These are phyloP conservation scores for Psilocybe cubensis DNA, from an alignment of 768 basidiomycete genomes.

Conservation along the genomic window DNA sequence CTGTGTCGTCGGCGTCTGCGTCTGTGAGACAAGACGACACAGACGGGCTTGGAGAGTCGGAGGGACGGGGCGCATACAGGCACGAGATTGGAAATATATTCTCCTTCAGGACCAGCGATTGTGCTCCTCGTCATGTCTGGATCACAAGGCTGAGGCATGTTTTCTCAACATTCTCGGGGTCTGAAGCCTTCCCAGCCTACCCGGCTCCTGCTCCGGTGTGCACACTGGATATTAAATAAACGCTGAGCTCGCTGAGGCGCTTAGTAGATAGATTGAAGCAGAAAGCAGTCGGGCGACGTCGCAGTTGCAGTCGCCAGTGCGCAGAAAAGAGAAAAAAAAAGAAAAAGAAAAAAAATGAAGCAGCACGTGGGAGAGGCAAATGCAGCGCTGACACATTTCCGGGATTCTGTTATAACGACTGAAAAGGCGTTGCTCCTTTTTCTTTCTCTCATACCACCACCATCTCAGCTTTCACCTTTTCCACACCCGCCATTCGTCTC, in stretches of 20 bases:
- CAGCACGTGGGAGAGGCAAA: slow-evolving; percentile 16
- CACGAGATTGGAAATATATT: slow-evolving; percentile 2
- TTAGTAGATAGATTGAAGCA: neutral
- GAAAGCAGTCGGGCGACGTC: neutral
- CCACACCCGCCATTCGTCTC: slow-evolving; percentile 19
- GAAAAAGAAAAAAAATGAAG: neutral
- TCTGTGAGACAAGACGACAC: neutral
- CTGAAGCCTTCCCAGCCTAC: neutral
- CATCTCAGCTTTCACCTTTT: slow-evolving; percentile 17
- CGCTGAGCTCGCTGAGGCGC: too few relatives aligned
- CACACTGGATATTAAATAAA: too few relatives aligned
- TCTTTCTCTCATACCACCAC: slow-evolving; percentile 32
- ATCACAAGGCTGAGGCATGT: slow-evolving; percentile 8
- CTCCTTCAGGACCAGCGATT: neutral
- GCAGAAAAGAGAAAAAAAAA: neutral
- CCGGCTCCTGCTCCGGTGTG: slow-evolving; percentile 1
- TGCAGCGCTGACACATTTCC: slow-evolving; percentile 26
- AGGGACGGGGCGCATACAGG: slow-evolving; percentile 3
- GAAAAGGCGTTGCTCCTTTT: slow-evolving; percentile 15
- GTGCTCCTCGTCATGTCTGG: neutral
- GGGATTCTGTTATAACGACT: slow-evolving; percentile 15
- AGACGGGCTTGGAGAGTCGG: neutral
- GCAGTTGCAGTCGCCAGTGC: neutral
- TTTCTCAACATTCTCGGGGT: slow-evolving; percentile 8
- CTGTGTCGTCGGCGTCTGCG: neutral